Evolutionary conservation across 768 basidiomycete genomes (phyloP), one percentile per base, ranked within the genome.

Genomic region (Mycena galericulata): DNA sequence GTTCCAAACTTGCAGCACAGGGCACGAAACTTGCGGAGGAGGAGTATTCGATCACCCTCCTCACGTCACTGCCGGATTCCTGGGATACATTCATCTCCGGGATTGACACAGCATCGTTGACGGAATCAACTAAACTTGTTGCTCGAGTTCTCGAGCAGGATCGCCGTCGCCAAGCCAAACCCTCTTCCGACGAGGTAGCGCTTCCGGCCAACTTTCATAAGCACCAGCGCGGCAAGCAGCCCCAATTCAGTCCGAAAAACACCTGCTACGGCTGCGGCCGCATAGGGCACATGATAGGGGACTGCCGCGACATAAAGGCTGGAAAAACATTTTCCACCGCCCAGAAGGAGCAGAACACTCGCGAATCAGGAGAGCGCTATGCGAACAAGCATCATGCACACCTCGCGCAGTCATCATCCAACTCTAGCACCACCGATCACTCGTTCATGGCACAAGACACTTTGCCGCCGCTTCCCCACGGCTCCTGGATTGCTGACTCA

Each of bases 71-170:
- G 47, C 47, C 47, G 27, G 27, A 49, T 17, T 49, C 47, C 10
- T 82, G 81, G 81, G 72, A 79, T 54, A 12, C 68, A 0, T 81
- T 80, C 50, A 77, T 76, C 22, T 61, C 62, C 2, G 36, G 69
- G 26, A 57, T 75, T 17, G 72, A 77, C 49, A 29, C 68, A 64
- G n/a, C 67, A 22, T 72, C 67, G 14, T 50, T 75, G 20, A 54
- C 68, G 32, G 63, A 72, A 18, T 70, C 71, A 27, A 22, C 61
- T 29, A 63, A 70, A 34, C 41, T 77, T 38, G 73, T 77, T 40
- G 72, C 75, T 18, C 62, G 72, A 7, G 68, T 78, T 18, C 67
- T 78, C 15, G 72, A 71, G 27, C 70, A 76, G 47, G 72, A 75
- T 46, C 41, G 63, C 29, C 67, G 32, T 36, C 38, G 32, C 20